phyloP scores from a whole-genome alignment of 2,329 filamentous ascomycete genomes.

The Fusarium vanettenii region DNA sequence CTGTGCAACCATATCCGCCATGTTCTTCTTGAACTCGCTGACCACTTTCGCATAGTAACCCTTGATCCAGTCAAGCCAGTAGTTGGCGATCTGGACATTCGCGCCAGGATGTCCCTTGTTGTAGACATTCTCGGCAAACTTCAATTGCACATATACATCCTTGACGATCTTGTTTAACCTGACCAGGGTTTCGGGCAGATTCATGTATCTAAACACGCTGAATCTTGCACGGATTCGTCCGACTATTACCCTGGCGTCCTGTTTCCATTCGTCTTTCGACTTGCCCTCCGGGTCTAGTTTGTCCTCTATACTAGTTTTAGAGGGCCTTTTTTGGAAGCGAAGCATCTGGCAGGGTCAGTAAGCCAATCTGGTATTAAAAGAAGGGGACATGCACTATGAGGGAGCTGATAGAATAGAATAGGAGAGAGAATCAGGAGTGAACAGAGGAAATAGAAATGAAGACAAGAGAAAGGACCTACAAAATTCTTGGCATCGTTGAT shows the following conservation, averaged over 20 bases:
- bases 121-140: neutral
- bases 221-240: neutral
- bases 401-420: neutral
- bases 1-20: neutral
- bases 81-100: conserved; percentile 1
- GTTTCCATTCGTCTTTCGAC: neutral
- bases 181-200: neutral
- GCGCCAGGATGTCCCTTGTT: neutral
- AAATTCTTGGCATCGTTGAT: neutral
- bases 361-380: neutral
- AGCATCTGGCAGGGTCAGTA: neutral
- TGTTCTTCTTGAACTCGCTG: neutral
- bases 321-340: neutral
- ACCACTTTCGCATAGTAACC: neutral
- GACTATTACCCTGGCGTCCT: neutral
- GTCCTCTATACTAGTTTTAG: neutral
- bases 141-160: neutral
- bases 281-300: neutral
- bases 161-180: conserved; percentile 2
- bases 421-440: neutral
- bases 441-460: neutral
- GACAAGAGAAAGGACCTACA: neutral
- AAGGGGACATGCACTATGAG: neutral
- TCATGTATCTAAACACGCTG: neutral
- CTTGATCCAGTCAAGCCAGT: neutral